A percentile compares a stretch with the other conserved stretches of the same genome.
phyloP scores from a whole-genome alignment of 2,329 filamentous ascomycete species.

The Pseudogymnoascus sp. region DNA sequence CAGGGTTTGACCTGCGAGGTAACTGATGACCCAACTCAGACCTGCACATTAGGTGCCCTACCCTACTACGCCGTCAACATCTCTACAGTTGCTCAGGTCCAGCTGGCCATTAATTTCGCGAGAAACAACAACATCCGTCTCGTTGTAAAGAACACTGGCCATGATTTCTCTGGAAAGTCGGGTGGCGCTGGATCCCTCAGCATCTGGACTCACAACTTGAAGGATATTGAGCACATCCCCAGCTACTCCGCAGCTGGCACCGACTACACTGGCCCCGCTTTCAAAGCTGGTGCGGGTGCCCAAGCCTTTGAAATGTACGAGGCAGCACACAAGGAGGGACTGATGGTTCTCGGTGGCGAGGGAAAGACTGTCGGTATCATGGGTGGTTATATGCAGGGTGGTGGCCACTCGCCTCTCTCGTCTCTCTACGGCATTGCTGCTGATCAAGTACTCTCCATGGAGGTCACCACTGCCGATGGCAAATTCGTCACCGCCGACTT shows the following conservation, averaged over 20 bases:
- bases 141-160: conserved; percentile 26
- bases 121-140: conserved; percentile 32
- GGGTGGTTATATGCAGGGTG: conserved; percentile 49
- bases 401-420: conserved; percentile 47
- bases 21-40: conserved; percentile 28
- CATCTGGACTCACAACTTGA: conserved; percentile 43
- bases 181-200: conserved; percentile 38
- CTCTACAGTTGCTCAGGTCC: conserved; percentile 35
- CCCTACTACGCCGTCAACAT: conserved; percentile 29
- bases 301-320: conserved; percentile 36
- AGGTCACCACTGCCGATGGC: conserved; percentile 45
- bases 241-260: conserved; percentile 34
- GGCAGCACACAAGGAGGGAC: conserved; percentile 35
- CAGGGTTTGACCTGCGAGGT: conserved; percentile 31
- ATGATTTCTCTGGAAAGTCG: conserved; percentile 19
- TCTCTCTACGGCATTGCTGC: conserved; percentile 48
- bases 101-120: conserved; percentile 35
- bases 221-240: conserved; percentile 32
- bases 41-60: conserved; percentile 16
- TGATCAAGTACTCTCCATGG: conserved; percentile 50
- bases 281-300: conserved; percentile 44
- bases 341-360: conserved; percentile 45
- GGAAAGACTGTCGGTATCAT: conserved; percentile 42
- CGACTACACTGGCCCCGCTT: conserved; percentile 39
- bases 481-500: conserved; percentile 41